A percentile compares a stretch with the other conserved stretches of the same genome.
Evolutionary conservation across 2,329 filamentous ascomycete species (phyloP).

Genomic region (Colletotrichum gloeosporioides): DNA sequence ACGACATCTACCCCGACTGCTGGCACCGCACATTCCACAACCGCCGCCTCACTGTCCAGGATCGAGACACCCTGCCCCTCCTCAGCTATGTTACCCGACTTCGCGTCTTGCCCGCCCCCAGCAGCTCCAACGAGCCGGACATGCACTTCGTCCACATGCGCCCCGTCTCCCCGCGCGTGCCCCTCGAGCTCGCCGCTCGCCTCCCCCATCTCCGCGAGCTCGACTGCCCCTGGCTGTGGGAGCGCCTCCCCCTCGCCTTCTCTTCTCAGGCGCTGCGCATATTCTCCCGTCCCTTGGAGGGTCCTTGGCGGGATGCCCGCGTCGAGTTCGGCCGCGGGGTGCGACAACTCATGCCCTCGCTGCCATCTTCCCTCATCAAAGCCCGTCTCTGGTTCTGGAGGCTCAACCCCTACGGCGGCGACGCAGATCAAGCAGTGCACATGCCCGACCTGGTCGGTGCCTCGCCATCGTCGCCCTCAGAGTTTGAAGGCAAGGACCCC

Average conservation of each 20-base stretch:
- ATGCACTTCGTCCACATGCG: slow-evolving; percentile 9
- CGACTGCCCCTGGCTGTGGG: slow-evolving; percentile 25
- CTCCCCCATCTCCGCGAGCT: slow-evolving; percentile 24
- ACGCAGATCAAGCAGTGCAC: neutral
- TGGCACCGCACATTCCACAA: slow-evolving; percentile 15
- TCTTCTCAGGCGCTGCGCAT: neutral
- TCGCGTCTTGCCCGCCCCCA: neutral
- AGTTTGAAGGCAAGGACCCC: neutral
- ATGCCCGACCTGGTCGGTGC: neutral
- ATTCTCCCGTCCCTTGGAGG: neutral
- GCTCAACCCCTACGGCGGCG: neutral
- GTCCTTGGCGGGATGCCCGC: neutral
- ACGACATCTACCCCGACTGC: slow-evolving; percentile 5
- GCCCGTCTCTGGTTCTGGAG: neutral
- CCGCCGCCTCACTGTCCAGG: slow-evolving; percentile 14
- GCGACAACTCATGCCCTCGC: neutral
- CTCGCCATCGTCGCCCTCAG: neutral
- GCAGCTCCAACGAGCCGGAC: neutral
- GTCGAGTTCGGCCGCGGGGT: neutral
- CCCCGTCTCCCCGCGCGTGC: slow-evolving; percentile 24
- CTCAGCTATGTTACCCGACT: slow-evolving; percentile 12
- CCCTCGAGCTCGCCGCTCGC: slow-evolving; percentile 23
- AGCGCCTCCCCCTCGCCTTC: slow-evolving; percentile 11
- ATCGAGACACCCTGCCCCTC: slow-evolving; percentile 9
- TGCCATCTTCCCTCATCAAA: neutral